Evolutionary conservation across 306 rosid genomes (phyloP).

Genomic region (Prunus persica): Prunus_persica_NCBIv2 NC_034015.1:21992001-21992500

Average conservation of each 20-base stretch:
- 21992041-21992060: not conserved
- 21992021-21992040: not conserved
- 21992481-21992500: not conserved
- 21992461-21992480: not conserved
- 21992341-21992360: not conserved
- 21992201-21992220: not conserved
- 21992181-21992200: not conserved
- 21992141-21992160: not conserved
- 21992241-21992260: not conserved
- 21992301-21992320: not conserved
- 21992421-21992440: not conserved
- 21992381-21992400: not conserved
- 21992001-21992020: not conserved
- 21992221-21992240: not conserved
- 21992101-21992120: not conserved
- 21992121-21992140: slow-evolving; percentile 3
- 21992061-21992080: not conserved
- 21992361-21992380: not conserved
- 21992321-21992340: not conserved
- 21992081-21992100: not conserved
- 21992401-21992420: not conserved
- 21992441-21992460: not conserved
- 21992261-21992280: not conserved
- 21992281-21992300: not conserved
- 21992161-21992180: slow-evolving; percentile 13